phyloP scores from a whole-genome alignment of 2,329 filamentous ascomycete genomes.

The Dendrostoma leiphaemia region DNA sequence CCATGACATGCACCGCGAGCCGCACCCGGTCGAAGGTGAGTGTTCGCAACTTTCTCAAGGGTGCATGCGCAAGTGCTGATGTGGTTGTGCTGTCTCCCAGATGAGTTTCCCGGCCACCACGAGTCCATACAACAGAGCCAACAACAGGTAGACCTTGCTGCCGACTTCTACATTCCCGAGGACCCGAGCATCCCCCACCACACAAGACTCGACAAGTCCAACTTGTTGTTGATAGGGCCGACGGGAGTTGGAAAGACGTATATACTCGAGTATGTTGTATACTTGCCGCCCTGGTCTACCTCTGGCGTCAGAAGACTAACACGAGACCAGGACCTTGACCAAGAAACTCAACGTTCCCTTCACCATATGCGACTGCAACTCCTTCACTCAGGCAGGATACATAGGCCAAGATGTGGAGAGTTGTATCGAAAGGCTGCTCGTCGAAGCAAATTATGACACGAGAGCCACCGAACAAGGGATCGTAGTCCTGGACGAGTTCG shows the following conservation, averaged over 20 bases:
- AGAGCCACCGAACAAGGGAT: slow-evolving; percentile 85
- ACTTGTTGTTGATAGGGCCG: slow-evolving; percentile 84
- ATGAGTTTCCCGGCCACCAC: slow-evolving; percentile 53
- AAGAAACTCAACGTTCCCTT: slow-evolving; percentile 93
- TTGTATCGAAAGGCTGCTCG: slow-evolving; percentile 85
- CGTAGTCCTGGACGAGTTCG: slow-evolving; percentile 93
- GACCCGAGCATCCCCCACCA: slow-evolving; percentile 41
- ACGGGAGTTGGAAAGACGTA: slow-evolving; percentile 96
- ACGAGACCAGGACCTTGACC: slow-evolving; percentile 69
- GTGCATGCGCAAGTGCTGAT: slow-evolving; percentile 32
- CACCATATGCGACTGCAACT: slow-evolving; percentile 92
- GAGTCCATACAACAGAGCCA: slow-evolving; percentile 44
- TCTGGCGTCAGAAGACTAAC: background rate
- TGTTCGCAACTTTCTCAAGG: slow-evolving; percentile 23
- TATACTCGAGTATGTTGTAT: slow-evolving; percentile 64
- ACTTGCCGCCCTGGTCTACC: background rate
- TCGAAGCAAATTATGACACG: slow-evolving; percentile 87
- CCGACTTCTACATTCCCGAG: slow-evolving; percentile 48
- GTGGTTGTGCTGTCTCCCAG: slow-evolving; percentile 36
- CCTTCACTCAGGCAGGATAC: slow-evolving; percentile 94
- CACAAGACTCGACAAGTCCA: slow-evolving; percentile 91
- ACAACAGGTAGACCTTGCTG: slow-evolving; percentile 25
- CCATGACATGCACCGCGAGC: slow-evolving; percentile 52
- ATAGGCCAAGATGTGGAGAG: slow-evolving; percentile 98
- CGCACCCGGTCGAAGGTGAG: slow-evolving; percentile 78